Evolutionary conservation across 768 basidiomycete genomes (phyloP).

Genomic region (Russula lepida): DNA sequence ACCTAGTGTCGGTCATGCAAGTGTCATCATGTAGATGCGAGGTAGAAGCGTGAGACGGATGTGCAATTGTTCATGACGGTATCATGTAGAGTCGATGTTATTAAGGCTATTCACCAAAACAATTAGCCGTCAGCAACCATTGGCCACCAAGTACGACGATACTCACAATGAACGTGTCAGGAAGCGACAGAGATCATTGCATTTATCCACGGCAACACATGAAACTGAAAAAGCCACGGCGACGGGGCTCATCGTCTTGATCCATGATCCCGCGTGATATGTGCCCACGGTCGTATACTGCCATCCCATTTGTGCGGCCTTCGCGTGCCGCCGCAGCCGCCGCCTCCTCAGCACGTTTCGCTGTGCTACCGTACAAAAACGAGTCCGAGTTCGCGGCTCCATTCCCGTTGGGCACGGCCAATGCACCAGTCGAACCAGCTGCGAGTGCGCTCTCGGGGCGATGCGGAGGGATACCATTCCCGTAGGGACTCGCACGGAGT

Average conservation of each 20-base stretch:
- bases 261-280: conserved; percentile 50
- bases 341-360: conserved; percentile 43
- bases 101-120: conserved; percentile 2
- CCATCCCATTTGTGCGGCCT: conserved; percentile 44
- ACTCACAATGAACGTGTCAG: conserved; percentile 5
- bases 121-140: not conserved
- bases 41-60: not conserved
- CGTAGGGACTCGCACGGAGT: conserved; percentile 48
- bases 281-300: conserved; percentile 58
- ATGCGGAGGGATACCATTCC: conserved; percentile 35
- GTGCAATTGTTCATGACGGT: conserved; percentile 1
- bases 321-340: conserved; percentile 30
- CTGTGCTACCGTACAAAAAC: conserved; percentile 53
- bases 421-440: conserved; percentile 28
- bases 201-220: conserved; percentile 61
- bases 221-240: conserved; percentile 53
- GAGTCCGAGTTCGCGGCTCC: conserved; percentile 47
- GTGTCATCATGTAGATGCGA: conserved; percentile 11
- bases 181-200: not conserved
- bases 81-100: conserved; percentile 2
- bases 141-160: not conserved
- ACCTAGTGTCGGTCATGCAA: not conserved
- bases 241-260: conserved; percentile 53
- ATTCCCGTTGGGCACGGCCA: conserved; percentile 20
- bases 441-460: conserved; percentile 29